A percentile compares a stretch with the other conserved stretches of the same genome.
phyloP scores from a whole-genome alignment of 2,329 filamentous ascomycete genomes.

The Madurella mycetomatis region DNA sequence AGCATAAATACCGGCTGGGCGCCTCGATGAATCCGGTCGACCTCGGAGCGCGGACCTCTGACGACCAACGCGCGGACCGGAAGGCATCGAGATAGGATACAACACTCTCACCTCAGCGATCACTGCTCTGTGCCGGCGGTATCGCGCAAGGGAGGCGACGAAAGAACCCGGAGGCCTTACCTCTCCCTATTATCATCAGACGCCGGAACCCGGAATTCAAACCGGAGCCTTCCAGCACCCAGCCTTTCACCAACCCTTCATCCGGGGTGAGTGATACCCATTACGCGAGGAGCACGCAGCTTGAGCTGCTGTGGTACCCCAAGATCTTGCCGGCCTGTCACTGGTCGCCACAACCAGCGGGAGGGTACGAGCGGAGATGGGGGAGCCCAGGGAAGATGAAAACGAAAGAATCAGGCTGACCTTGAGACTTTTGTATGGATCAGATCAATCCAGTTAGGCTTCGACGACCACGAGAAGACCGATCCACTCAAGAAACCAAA shows the following conservation, averaged over 20 bases:
- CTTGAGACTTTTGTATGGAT: too few species aligned
- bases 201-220: background rate
- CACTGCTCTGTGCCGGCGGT: too few species aligned
- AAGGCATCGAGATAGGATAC: background rate
- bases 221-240: background rate
- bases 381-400: background rate
- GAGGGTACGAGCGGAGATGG: background rate
- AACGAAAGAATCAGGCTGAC: too few species aligned
- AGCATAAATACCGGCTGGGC: conserved; percentile 16
- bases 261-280: background rate
- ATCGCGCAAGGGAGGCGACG: background rate
- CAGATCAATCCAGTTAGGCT: too few species aligned
- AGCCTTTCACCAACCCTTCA: background rate
- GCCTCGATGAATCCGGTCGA: background rate
- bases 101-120: too few species aligned
- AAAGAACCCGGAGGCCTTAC: background rate
- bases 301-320: background rate
- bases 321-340: background rate
- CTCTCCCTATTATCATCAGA: background rate
- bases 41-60: background rate
- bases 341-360: background rate
- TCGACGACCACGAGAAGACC: too few species aligned
- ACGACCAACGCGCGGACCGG: background rate
- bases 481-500: too few species aligned
- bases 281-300: background rate